phyloP scores from a whole-genome alignment of 2,329 filamentous ascomycete genomes.

The Aspergillus intermedius region DNA sequence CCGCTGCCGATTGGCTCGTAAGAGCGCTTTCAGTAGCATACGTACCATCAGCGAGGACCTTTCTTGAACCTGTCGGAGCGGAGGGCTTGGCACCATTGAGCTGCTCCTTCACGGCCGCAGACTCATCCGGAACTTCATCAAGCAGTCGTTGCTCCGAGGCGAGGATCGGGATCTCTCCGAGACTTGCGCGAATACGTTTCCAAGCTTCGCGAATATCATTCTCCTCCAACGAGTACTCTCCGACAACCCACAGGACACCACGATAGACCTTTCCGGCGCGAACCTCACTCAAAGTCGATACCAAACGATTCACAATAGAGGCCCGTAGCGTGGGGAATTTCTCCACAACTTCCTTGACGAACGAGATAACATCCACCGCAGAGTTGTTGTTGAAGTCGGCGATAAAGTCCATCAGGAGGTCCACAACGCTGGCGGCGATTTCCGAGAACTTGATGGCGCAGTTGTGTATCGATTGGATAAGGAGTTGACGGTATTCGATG shows the following conservation, averaged over 20 bases:
- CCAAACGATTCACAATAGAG: slow-evolving; percentile 80
- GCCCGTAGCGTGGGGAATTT: slow-evolving; percentile 87
- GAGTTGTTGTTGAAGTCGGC: slow-evolving; percentile 96
- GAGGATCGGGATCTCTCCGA: slow-evolving; percentile 95
- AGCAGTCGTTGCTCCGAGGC: slow-evolving; percentile 88
- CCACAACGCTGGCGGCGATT: slow-evolving; percentile 92
- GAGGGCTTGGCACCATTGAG: slow-evolving; percentile 72
- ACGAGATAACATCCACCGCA: slow-evolving; percentile 94
- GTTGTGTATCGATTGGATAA: slow-evolving; percentile 96
- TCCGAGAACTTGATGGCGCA: slow-evolving; percentile 99
- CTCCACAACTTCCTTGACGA: slow-evolving; percentile 98
- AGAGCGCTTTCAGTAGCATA: slow-evolving; percentile 96
- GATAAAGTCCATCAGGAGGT: slow-evolving; percentile 97
- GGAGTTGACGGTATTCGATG: slow-evolving; percentile 83
- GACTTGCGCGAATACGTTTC: slow-evolving; percentile 87
- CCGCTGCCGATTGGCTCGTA: slow-evolving; percentile 82
- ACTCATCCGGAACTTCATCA: slow-evolving; percentile 70
- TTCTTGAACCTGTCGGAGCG: slow-evolving; percentile 75
- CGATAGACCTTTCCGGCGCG: slow-evolving; percentile 95
- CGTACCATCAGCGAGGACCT: slow-evolving; percentile 90
- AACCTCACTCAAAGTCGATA: slow-evolving; percentile 86
- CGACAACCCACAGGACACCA: slow-evolving; percentile 94
- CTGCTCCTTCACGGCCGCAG: slow-evolving; percentile 60
- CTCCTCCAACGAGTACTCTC: slow-evolving; percentile 91
- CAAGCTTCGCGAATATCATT: slow-evolving; percentile 93